These are phyloP conservation scores for Metroxylon sagu DNA, from an alignment of 176 grass and related monocot species.

Conservation along the genomic window DNA sequence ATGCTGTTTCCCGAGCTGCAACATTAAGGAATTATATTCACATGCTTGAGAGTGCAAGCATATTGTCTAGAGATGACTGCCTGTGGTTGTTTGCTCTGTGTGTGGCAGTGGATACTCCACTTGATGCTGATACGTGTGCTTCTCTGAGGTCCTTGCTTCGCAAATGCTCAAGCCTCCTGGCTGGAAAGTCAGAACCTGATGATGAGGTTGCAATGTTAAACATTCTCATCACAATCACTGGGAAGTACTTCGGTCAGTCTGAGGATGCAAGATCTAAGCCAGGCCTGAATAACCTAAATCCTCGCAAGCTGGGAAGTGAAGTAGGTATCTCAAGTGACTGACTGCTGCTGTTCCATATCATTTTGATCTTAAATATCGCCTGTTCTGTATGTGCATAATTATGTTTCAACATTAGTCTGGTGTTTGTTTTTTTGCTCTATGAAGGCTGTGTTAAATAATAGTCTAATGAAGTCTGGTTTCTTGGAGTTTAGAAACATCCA, in stretches of 20 bases:
- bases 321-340: too few species aligned
- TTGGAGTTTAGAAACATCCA: too few species aligned
- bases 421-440: too few species aligned
- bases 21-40: slow-evolving; percentile 51
- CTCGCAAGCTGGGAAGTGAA: too few species aligned
- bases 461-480: too few species aligned
- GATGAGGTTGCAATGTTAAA: slow-evolving; percentile 68
- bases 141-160: slow-evolving; percentile 58
- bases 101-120: slow-evolving; percentile 40
- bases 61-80: slow-evolving; percentile 60
- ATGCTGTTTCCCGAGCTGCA: slow-evolving; percentile 48
- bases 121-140: slow-evolving; percentile 51
- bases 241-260: slow-evolving; percentile 72
- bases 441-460: too few species aligned
- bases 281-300: too few species aligned
- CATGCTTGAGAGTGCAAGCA: slow-evolving; percentile 45
- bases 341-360: too few species aligned
- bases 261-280: slow-evolving; percentile 12
- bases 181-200: slow-evolving; percentile 38
- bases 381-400: too few species aligned
- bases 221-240: slow-evolving; percentile 56
- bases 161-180: slow-evolving; percentile 47
- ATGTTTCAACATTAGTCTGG: too few species aligned
- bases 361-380: too few species aligned
- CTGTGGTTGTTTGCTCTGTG: slow-evolving; percentile 77